phyloP scores from a whole-genome alignment of 768 basidiomycete species.

The Hemileccinum rubropunctum region DNA sequence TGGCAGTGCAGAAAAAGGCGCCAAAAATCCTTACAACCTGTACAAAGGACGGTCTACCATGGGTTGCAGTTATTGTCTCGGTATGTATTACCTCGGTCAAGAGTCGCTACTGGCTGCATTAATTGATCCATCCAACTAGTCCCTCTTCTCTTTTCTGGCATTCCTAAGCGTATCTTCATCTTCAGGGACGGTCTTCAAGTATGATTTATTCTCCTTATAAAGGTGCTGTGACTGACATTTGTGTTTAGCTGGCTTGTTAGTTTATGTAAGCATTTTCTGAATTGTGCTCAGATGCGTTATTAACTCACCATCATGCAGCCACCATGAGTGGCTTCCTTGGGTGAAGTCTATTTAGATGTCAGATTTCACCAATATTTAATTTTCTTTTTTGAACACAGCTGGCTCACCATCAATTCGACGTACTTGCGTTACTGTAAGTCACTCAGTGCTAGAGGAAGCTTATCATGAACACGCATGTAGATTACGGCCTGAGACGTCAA shows the following conservation, averaged over 20 bases:
- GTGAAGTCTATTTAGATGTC: slow-evolving; percentile 3
- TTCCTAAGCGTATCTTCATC: slow-evolving; percentile 66
- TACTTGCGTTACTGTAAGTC: slow-evolving; percentile 68
- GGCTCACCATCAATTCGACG: slow-evolving; percentile 67
- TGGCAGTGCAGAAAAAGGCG: slow-evolving; percentile 50
- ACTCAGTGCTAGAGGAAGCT: slow-evolving; percentile 19
- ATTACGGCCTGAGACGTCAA: slow-evolving; percentile 14
- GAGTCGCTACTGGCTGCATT: slow-evolving; percentile 18
- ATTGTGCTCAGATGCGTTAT: not conserved
- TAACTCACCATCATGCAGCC: slow-evolving; percentile 14
- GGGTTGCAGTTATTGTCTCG: slow-evolving; percentile 32
- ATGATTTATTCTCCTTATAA: not conserved
- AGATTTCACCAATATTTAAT: slow-evolving; percentile 48
- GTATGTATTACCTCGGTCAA: slow-evolving; percentile 15
- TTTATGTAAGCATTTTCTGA: slow-evolving; percentile 37
- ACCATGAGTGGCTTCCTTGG: slow-evolving; percentile 64
- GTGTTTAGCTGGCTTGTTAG: slow-evolving; percentile 61
- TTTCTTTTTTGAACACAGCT: slow-evolving; percentile 43
- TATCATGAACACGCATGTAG: not conserved
- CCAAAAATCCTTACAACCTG: slow-evolving; percentile 47
- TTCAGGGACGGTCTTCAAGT: slow-evolving; percentile 39
- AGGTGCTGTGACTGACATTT: slow-evolving; percentile 21
- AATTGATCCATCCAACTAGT: slow-evolving; percentile 14
- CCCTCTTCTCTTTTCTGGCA: slow-evolving; percentile 45
- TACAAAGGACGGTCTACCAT: slow-evolving; percentile 51